Evolutionary conservation across 331 rosid species (phyloP), one percentile per base, ranked within the genome.

Genomic region (Arachis monticola): DNA sequence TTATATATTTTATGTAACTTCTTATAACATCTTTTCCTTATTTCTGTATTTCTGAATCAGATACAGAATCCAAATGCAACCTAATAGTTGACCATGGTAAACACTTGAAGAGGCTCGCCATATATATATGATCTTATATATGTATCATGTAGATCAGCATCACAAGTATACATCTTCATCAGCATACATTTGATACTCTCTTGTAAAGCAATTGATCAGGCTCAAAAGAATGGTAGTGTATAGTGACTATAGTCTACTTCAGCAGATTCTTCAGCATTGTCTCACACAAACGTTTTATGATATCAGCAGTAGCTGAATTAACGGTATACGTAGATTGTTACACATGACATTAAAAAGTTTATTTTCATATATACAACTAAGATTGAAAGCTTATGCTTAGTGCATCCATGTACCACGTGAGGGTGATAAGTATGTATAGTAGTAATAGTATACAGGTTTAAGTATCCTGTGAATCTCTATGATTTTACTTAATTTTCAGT

Each of bases 261-360:
- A 41, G 68, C 52, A 17, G 63, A 57, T 45, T 55, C 74, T 57
- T 64, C 57, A 64, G n/a, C 45, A 66, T 71, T 42, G 35, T 47
- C 32, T 67, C 17, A 42, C 60, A 73, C 14, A 17, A 48, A 48
- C 38, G 67, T 76, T 50, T 62, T 41, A 59, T 10, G 64, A 68
- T 60, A 51, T 30, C 62, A 41, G 42, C 78, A 48, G 22, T 11
- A 10, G 11, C 55, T 48, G 75, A 68, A 68, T 60, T 40, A 60
- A 9, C 55, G n/a, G 6, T 40, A 60, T 46, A 66, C n/a, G 31
- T 17, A 13, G 22, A 17, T n/a, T n/a, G 44, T 46, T 13, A 66
- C 58, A 8, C 52, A 47, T 47, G 58, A 40, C 11, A 40, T 40
- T 27, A 13, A 32, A 58, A 58, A 32, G 38, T 62, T 60, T 35